Conservation (phyloP, 768 basidiomycete genomes). For the Pleurotus salmoneostramineus region DNA sequence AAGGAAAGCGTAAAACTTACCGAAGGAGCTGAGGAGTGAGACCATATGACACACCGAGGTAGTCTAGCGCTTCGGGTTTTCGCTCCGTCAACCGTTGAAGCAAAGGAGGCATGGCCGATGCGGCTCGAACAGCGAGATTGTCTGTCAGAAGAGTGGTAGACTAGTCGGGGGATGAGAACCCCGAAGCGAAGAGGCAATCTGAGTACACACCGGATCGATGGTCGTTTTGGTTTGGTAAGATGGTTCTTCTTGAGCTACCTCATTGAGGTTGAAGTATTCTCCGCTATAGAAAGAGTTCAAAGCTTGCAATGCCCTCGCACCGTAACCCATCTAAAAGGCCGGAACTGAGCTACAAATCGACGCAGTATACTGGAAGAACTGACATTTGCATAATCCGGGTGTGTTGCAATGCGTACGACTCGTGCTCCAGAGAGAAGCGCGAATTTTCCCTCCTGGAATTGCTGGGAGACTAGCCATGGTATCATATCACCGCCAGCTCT, state of each 20-base stretch:
- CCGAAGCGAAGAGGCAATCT: not conserved
- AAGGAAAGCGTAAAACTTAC: slow-evolving; percentile 26
- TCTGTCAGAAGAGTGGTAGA: slow-evolving; percentile 67
- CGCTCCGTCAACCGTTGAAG: slow-evolving; percentile 87
- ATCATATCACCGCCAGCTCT: slow-evolving; percentile 95
- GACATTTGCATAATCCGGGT: slow-evolving; percentile 92
- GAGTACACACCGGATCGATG: slow-evolving; percentile 37
- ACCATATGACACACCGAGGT: slow-evolving; percentile 95
- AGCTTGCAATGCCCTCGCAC: slow-evolving; percentile 80
- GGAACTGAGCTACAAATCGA: slow-evolving; percentile 1
- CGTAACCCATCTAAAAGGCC: slow-evolving; percentile 86
- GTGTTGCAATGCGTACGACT: slow-evolving; percentile 89
- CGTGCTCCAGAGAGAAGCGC: slow-evolving; percentile 88
- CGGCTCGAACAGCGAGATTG: slow-evolving; percentile 65
- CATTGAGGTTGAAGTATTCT: slow-evolving; percentile 86
- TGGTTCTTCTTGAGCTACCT: slow-evolving; percentile 47
- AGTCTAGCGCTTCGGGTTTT: slow-evolving; percentile 88
- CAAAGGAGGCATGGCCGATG: slow-evolving; percentile 84
- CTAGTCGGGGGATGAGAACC: slow-evolving; percentile 14
- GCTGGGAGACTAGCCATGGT: slow-evolving; percentile 91
- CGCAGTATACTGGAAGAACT: slow-evolving; percentile 20
- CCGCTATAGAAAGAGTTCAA: slow-evolving; percentile 92
- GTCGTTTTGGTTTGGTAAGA: slow-evolving; percentile 56
- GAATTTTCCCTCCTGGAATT: slow-evolving; percentile 96
- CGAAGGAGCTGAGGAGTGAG: slow-evolving; percentile 81